Conservation (phyloP, 768 basidiomycete genomes). For the Lactifluus subvellereus region DNA sequence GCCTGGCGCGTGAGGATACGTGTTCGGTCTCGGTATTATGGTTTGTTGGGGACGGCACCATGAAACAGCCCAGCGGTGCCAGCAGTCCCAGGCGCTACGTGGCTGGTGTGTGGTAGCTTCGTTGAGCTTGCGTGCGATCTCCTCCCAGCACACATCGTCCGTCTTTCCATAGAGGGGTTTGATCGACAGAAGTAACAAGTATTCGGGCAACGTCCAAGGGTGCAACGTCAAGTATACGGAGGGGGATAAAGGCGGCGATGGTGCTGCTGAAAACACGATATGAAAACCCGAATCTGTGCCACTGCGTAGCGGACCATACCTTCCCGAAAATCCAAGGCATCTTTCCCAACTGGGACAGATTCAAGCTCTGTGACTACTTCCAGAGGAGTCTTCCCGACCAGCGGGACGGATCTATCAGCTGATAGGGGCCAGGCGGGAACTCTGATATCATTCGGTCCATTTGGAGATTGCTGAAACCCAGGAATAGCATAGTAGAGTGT, state of each 20-base stretch:
- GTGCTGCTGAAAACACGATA: background rate
- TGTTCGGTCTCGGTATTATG: background rate
- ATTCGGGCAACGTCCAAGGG: slow-evolving; percentile 23
- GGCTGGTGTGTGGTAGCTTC: background rate
- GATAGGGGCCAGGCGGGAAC: slow-evolving; percentile 14
- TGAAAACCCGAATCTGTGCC: background rate
- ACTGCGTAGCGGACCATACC: background rate
- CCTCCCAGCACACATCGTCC: slow-evolving; percentile 16
- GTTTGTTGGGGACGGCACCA: slow-evolving; percentile 11
- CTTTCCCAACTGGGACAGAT: background rate
- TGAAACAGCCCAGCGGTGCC: slow-evolving; percentile 25
- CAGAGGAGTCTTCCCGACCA: slow-evolving; percentile 21
- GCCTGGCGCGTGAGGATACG: slow-evolving; percentile 21
- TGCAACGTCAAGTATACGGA: slow-evolving; percentile 13
- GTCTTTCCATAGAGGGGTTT: background rate
- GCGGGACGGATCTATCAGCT: slow-evolving; percentile 12
- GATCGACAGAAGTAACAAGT: slow-evolving; percentile 19
- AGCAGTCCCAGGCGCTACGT: slow-evolving; percentile 24
- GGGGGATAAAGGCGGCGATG: slow-evolving; percentile 19
- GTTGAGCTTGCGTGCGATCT: slow-evolving; percentile 17
- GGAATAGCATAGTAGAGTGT: slow-evolving; percentile 22
- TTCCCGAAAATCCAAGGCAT: background rate
- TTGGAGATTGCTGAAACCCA: slow-evolving; percentile 23
- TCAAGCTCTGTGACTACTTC: slow-evolving; percentile 19
- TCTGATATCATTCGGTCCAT: slow-evolving; percentile 16